Evolutionary conservation across 1,139 yeast species (phyloP).

Genomic region (Sugiyamaella sp.): DNA sequence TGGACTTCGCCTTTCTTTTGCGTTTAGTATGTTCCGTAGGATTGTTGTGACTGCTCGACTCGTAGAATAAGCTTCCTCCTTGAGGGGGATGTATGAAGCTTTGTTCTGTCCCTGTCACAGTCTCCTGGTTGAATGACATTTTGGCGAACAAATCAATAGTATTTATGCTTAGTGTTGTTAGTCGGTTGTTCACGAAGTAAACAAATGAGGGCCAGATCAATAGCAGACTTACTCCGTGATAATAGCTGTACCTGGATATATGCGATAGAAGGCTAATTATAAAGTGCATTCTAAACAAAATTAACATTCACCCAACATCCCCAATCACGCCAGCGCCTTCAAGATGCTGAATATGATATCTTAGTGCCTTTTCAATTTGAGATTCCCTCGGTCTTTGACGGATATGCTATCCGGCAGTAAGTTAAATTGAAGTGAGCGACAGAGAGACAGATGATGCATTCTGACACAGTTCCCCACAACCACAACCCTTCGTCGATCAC

Average conservation of each 20-base stretch:
- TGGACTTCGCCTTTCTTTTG: conserved; percentile 14
- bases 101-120: not conserved
- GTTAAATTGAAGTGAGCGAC: no score
- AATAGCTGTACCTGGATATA: not conserved
- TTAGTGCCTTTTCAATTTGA: no score
- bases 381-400: no score
- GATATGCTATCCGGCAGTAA: no score
- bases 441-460: no score
- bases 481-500: conserved; percentile 1
- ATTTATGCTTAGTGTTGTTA: not conserved
- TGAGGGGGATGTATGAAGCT: not conserved
- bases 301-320: no score
- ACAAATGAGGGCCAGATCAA: not conserved
- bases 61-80: not conserved
- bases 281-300: not conserved
- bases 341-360: no score
- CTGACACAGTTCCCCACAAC: not conserved
- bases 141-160: not conserved
- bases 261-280: not conserved
- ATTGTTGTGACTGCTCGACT: not conserved
- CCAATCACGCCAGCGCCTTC: no score
- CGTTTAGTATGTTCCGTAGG: conserved; percentile 8
- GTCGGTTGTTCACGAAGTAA: not conserved
- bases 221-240: not conserved
- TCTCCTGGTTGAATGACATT: not conserved